A percentile compares a stretch with the other conserved stretches of the same genome.
phyloP scores from a whole-genome alignment of 2,329 filamentous ascomycete genomes.

The Epichloe bromicola region DNA sequence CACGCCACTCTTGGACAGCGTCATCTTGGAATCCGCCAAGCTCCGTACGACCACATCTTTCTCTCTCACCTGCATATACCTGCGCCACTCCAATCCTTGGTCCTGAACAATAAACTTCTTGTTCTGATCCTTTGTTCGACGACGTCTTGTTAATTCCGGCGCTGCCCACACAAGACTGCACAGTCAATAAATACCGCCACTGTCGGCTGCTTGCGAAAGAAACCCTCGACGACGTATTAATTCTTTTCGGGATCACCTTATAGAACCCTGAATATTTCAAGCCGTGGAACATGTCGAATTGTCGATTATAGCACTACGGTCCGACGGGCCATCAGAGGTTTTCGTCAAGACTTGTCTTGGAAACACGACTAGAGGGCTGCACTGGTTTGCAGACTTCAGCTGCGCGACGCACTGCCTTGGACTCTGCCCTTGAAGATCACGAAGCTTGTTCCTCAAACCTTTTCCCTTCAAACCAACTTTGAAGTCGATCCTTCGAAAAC shows the following conservation, averaged over 20 bases:
- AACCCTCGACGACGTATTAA: background rate
- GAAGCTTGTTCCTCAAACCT: background rate
- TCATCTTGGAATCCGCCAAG: constrained; percentile 14
- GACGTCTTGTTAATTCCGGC: background rate
- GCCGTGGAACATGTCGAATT: constrained; percentile 17
- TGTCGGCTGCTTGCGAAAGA: background rate
- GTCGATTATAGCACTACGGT: constrained; percentile 24
- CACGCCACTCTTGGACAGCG: constrained; percentile 10
- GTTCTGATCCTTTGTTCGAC: background rate
- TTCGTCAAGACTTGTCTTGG: constrained; percentile 7
- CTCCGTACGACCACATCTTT: constrained; percentile 1
- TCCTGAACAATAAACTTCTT: background rate
- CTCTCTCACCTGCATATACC: constrained; percentile 2
- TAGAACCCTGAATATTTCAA: background rate
- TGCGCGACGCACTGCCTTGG: constrained; percentile 9
- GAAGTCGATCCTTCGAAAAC: background rate
- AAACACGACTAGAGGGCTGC: constrained; percentile 10
- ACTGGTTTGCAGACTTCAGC: constrained; percentile 14
- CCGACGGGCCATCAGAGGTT: constrained; percentile 22
- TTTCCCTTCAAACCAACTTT: background rate
- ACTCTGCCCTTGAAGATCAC: background rate
- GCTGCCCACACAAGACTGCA: background rate
- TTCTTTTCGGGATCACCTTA: background rate
- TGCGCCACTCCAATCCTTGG: constrained; percentile 3
- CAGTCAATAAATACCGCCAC: background rate